These are phyloP conservation scores for Pythium sukuiense DNA, from an alignment of 352 stramenopile species.

Conservation along the genomic window DNA sequence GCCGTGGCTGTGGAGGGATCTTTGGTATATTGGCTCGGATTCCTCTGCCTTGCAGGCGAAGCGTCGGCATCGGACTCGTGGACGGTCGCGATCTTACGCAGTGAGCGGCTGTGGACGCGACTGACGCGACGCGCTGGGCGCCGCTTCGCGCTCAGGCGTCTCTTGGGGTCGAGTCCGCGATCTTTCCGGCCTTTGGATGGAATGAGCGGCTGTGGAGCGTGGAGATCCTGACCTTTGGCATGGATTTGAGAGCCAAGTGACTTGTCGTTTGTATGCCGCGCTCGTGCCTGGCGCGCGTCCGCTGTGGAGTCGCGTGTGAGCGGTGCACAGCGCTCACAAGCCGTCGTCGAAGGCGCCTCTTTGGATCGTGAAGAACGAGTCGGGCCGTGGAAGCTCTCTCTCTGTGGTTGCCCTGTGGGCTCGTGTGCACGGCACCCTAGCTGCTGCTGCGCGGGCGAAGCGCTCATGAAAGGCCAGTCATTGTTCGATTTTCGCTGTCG, in stretches of 20 bases:
- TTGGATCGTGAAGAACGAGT: not conserved
- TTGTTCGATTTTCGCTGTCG: slow-evolving; percentile 41
- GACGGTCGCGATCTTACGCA: slow-evolving; percentile 20
- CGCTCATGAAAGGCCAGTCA: slow-evolving; percentile 10
- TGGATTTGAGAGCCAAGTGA: not conserved
- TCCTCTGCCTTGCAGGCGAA: not conserved
- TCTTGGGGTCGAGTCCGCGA: slow-evolving; percentile 15
- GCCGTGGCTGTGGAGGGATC: too few relatives aligned
- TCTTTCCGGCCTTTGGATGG: not conserved
- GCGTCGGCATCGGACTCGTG: slow-evolving; percentile 1
- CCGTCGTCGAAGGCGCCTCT: slow-evolving; percentile 13
- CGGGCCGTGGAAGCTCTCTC: not conserved
- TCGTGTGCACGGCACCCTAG: too few relatives aligned
- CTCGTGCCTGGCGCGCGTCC: too few relatives aligned
- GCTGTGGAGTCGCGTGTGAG: slow-evolving; percentile 16
- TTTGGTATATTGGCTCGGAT: too few relatives aligned
- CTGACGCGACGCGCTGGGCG: slow-evolving; percentile 6
- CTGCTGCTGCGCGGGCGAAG: not conserved
- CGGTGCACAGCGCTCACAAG: slow-evolving; percentile 25
- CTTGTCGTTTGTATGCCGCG: slow-evolving; percentile 19
- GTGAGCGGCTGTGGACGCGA: slow-evolving; percentile 10
- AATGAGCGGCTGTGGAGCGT: not conserved
- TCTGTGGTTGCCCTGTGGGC: too few relatives aligned
- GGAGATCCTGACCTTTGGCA: slow-evolving; percentile 8
- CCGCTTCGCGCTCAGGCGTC: not conserved